phyloP scores from a whole-genome alignment of 495 filamentous ascomycete species.

The Neurospora discreta region DNA sequence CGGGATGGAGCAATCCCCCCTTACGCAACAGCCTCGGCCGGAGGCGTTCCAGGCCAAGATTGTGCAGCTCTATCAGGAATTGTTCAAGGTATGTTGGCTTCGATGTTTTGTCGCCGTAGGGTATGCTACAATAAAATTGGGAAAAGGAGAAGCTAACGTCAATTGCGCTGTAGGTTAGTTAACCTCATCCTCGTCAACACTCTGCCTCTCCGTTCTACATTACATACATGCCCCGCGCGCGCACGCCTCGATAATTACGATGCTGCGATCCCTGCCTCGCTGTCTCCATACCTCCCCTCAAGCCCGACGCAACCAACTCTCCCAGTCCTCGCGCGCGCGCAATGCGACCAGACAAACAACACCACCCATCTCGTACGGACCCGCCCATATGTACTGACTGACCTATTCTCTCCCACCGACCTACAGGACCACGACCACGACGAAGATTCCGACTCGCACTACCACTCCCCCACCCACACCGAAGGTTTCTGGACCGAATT shows the following conservation, averaged over 20 bases:
- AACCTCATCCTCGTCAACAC: neutral
- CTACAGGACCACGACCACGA: conserved; percentile 39
- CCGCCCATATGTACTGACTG: neutral
- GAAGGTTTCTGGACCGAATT: conserved; percentile 97
- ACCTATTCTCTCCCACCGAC: neutral
- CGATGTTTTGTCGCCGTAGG: neutral
- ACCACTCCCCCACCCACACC: conserved; percentile 38
- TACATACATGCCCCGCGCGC: neutral
- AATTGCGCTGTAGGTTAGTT: neutral
- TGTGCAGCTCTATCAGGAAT: conserved; percentile 72
- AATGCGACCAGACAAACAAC: neutral
- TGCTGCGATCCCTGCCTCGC: neutral
- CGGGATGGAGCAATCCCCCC: conserved; percentile 77
- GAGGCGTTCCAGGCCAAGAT: conserved; percentile 90
- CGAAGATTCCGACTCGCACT: conserved; percentile 22
- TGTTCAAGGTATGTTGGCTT: conserved; percentile 59
- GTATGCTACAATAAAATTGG: neutral
- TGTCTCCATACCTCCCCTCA: neutral
- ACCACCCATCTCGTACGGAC: neutral
- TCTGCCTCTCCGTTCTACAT: neutral
- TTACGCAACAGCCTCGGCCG: conserved; percentile 86
- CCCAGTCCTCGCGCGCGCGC: neutral
- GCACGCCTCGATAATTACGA: neutral
- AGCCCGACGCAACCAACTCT: neutral
- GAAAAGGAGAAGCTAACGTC: neutral